These are phyloP conservation scores for Hericium alpestre DNA, from an alignment of 768 basidiomycete species.

Conservation along the genomic window DNA sequence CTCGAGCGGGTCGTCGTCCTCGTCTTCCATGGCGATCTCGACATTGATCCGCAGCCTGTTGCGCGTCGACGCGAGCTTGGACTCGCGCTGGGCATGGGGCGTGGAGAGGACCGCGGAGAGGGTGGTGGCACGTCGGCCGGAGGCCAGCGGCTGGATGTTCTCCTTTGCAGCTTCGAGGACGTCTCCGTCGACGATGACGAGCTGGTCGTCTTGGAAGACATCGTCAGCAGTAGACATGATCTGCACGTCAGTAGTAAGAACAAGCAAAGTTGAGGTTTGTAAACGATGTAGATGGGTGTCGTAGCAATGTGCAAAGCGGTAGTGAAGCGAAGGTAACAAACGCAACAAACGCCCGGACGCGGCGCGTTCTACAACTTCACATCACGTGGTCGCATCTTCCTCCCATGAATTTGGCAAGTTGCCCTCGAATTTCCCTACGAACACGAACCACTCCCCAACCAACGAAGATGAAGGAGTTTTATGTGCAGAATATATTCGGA, in stretches of 20 bases:
- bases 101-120: conserved; percentile 66
- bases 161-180: conserved; percentile 77
- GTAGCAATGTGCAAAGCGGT: not conserved
- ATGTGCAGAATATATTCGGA: not conserved
- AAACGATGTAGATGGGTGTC: not conserved
- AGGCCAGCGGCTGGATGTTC: conserved; percentile 74
- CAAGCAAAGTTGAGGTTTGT: too few relatives aligned
- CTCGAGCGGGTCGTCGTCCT: conserved; percentile 75
- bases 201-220: conserved; percentile 28
- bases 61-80: conserved; percentile 53
- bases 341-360: not conserved
- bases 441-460: not conserved
- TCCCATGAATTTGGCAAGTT: too few relatives aligned
- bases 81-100: conserved; percentile 67
- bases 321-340: not conserved
- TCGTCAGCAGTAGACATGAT: conserved; percentile 14
- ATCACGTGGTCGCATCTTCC: too few relatives aligned
- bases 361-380: too few relatives aligned
- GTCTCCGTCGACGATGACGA: conserved; percentile 65
- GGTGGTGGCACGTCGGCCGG: conserved; percentile 70
- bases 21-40: conserved; percentile 56
- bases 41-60: conserved; percentile 63
- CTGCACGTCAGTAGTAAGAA: too few relatives aligned
- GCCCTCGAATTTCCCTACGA: not conserved
- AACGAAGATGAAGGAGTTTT: too few relatives aligned